A percentile compares a stretch with the other conserved stretches of the same genome.
Conservation (phyloP, 73 alveolate genomes). For the Paramecium sexaurelia region DNA sequence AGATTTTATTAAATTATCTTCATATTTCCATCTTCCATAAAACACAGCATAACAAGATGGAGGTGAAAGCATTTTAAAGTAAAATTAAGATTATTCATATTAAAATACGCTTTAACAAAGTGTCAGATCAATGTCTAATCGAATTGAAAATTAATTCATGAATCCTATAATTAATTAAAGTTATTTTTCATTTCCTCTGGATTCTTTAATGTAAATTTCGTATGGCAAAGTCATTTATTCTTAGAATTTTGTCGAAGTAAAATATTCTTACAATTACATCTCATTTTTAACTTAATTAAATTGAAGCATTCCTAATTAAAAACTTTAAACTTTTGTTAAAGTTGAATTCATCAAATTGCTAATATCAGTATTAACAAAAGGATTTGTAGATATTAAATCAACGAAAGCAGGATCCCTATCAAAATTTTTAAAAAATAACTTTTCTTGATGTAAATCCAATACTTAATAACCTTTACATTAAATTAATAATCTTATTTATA, state of each 20-base stretch:
- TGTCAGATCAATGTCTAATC: background rate
- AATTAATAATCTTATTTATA: background rate
- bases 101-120: background rate
- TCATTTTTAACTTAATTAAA: background rate
- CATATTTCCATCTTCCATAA: constrained; percentile 1
- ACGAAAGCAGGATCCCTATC: background rate
- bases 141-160: background rate
- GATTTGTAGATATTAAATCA: background rate
- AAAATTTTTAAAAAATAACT: background rate
- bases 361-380: background rate
- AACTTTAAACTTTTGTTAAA: background rate
- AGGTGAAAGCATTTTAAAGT: background rate
- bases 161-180: background rate
- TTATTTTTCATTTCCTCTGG: background rate
- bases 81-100: background rate
- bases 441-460: background rate
- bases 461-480: background rate
- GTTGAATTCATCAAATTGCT: background rate
- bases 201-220: background rate
- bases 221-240: background rate
- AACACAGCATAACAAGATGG: background rate
- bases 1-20: background rate
- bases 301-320: background rate
- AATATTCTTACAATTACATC: background rate
- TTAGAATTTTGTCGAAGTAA: background rate